Conservation (phyloP, 441 rosid genomes). For the Viola pubescens region DNA sequence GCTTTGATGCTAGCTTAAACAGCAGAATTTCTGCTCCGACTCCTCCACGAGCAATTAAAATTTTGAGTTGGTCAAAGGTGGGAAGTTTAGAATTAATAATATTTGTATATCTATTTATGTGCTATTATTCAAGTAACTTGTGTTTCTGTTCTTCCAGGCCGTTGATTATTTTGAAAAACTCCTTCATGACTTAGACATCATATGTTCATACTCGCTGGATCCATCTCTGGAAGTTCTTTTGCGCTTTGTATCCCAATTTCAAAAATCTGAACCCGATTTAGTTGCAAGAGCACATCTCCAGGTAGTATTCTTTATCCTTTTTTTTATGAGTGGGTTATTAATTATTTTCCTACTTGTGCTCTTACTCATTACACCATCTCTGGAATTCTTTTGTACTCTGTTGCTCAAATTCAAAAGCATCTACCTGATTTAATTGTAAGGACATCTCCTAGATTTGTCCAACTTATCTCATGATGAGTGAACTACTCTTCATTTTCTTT, state of each 20-base stretch:
- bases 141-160: conserved; percentile 49
- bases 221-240: conserved; percentile 60
- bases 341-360: too few species aligned
- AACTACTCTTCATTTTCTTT: too few species aligned
- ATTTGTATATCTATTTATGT: conserved; percentile 10
- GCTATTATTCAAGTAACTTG: conserved; percentile 20
- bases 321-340: conserved; percentile 1
- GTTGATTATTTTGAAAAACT: conserved; percentile 79
- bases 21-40: conserved; percentile 87
- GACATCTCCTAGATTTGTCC: too few species aligned
- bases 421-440: too few species aligned
- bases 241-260: conserved; percentile 75
- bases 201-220: conserved; percentile 66
- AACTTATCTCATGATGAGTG: too few species aligned
- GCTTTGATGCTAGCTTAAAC: conserved; percentile 86
- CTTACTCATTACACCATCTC: too few species aligned
- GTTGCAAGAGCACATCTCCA: conserved; percentile 94
- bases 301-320: conserved; percentile 36
- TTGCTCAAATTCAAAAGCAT: too few species aligned
- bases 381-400: too few species aligned
- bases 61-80: conserved; percentile 85
- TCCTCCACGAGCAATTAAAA: conserved; percentile 87
- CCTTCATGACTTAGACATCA: conserved; percentile 72
- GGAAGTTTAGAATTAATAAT: conserved; percentile 17
- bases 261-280: conserved; percentile 79